phyloP scores from a whole-genome alignment of 2,329 filamentous ascomycete genomes.

The Colletotrichum endophyticum region DNA sequence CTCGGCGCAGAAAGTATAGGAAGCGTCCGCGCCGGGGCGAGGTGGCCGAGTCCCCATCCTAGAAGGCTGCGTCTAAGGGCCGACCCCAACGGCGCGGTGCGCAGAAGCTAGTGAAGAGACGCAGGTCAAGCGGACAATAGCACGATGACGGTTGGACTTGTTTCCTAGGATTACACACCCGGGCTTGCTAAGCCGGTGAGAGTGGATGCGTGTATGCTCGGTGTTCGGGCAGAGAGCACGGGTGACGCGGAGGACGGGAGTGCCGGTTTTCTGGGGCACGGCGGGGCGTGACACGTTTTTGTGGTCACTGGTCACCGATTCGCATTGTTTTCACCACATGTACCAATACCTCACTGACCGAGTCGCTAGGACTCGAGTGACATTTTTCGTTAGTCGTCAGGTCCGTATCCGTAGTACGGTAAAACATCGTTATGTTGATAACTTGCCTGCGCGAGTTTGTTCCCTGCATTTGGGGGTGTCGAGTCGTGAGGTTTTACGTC shows the following conservation, averaged over 20 bases:
- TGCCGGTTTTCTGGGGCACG: not conserved
- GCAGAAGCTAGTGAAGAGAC: not conserved
- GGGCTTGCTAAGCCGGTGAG: not conserved
- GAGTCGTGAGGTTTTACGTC: conserved; percentile 9
- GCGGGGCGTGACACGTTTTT: not conserved
- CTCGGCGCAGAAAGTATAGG: not conserved
- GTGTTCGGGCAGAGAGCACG: not conserved
- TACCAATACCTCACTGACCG: not conserved
- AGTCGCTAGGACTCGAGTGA: not conserved
- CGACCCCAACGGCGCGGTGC: not conserved
- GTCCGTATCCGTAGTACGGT: not conserved
- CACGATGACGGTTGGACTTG: not conserved
- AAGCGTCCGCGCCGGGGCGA: not conserved
- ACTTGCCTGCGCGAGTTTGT: not conserved
- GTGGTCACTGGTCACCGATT: not conserved
- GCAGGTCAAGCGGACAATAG: not conserved
- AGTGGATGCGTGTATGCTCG: not conserved
- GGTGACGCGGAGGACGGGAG: not conserved
- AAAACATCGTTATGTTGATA: not conserved
- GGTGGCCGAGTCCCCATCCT: not conserved
- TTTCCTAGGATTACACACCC: too few species aligned
- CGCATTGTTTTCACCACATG: not conserved
- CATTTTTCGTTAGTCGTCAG: not conserved
- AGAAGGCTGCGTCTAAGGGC: not conserved
- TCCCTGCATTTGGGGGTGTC: not conserved